A percentile compares a stretch with the other conserved stretches of the same genome.
phyloP scores from a whole-genome alignment of 2,329 filamentous ascomycete species.

The Pseudogymnoascus sp. region DNA sequence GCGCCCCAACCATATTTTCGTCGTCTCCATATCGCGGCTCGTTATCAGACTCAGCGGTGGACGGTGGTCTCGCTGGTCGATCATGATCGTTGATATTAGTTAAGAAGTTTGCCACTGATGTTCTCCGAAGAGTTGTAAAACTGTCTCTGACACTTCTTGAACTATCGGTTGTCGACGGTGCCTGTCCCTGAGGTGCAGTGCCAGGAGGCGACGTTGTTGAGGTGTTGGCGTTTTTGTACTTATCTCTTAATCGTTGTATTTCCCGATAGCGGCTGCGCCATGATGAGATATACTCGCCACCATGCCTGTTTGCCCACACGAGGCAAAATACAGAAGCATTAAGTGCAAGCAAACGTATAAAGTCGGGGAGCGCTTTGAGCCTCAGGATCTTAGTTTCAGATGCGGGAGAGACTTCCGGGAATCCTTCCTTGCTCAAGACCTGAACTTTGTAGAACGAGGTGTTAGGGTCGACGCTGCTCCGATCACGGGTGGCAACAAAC shows the following conservation, averaged over 20 bases:
- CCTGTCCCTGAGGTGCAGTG: slow-evolving; percentile 11
- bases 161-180: slow-evolving; percentile 20
- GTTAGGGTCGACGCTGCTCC: slow-evolving; percentile 31
- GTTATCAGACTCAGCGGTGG: slow-evolving; percentile 46
- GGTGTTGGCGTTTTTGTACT: slow-evolving; percentile 36
- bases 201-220: slow-evolving; percentile 21
- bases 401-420: slow-evolving; percentile 86
- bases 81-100: slow-evolving; percentile 48
- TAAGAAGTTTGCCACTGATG: slow-evolving; percentile 61
- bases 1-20: slow-evolving; percentile 25
- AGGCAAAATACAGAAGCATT: slow-evolving; percentile 90
- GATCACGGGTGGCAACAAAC: slow-evolving; percentile 58
- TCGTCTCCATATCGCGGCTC: slow-evolving; percentile 25
- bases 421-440: slow-evolving; percentile 78
- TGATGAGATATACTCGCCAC: slow-evolving; percentile 76
- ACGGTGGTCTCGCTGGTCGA: slow-evolving; percentile 53
- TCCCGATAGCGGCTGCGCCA: slow-evolving; percentile 84
- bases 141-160: slow-evolving; percentile 50
- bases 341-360: slow-evolving; percentile 80
- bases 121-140: slow-evolving; percentile 51
- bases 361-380: slow-evolving; percentile 70
- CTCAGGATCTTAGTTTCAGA: slow-evolving; percentile 85
- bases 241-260: slow-evolving; percentile 74
- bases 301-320: slow-evolving; percentile 75
- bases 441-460: slow-evolving; percentile 75